Percentiles rank a stretch among this genome's conserved stretches.
phyloP scores from a whole-genome alignment of 495 filamentous ascomycete genomes.

The Recurvomyces mirabilis region DNA sequence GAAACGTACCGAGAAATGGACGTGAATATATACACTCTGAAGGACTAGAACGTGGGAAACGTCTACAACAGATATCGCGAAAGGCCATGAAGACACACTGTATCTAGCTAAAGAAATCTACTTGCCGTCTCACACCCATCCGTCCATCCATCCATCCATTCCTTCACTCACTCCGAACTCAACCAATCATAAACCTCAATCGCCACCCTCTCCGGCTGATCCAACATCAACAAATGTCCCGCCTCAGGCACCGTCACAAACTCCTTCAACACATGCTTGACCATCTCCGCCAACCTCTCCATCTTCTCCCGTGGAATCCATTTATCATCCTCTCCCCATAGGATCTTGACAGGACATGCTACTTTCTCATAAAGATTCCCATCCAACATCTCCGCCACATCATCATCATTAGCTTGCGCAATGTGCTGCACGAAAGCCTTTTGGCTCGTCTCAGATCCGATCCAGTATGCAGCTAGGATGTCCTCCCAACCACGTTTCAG shows the following conservation, averaged over 20 bases:
- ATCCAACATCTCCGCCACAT: conserved; percentile 15
- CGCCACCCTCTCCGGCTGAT: conserved; percentile 8
- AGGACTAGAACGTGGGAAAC: no score
- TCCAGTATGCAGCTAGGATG: conserved; percentile 6
- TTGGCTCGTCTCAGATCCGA: neutral
- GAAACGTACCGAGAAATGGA: no score
- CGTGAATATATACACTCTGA: no score
- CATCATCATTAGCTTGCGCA: conserved; percentile 13
- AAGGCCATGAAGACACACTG: no score
- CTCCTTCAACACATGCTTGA: neutral
- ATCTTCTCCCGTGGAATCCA: conserved; percentile 16
- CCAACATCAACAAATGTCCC: conserved; percentile 14
- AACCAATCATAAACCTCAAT: conserved; percentile 12
- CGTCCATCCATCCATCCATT: no score
- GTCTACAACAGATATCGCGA: no score
- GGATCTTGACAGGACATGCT: conserved; percentile 12
- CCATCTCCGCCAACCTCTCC: neutral
- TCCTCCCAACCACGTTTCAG: conserved; percentile 10
- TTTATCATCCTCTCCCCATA: conserved; percentile 11
- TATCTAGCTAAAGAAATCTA: no score
- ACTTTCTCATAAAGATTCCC: conserved; percentile 6
- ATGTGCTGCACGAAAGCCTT: conserved; percentile 14
- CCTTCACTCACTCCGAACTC: no score
- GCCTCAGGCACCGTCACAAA: conserved; percentile 7
- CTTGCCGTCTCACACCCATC: no score